phyloP scores from a whole-genome alignment of 306 rosid species.

The Citrullus colocynthis region DNA sequence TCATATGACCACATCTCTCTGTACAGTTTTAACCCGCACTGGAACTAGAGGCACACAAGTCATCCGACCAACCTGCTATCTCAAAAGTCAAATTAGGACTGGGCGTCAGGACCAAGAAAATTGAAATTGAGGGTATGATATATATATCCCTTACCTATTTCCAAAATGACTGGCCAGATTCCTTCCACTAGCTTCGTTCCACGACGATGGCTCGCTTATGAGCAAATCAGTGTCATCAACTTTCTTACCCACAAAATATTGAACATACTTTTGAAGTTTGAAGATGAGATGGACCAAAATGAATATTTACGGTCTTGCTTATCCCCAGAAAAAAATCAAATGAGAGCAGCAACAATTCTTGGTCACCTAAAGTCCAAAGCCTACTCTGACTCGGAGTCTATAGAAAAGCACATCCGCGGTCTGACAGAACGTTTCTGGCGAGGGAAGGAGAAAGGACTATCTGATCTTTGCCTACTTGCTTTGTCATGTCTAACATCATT shows the following conservation, averaged over 20 bases:
- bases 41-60: conserved; percentile 2
- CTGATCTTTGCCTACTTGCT: conserved; percentile 55
- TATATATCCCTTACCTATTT: neutral
- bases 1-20: conserved; percentile 8
- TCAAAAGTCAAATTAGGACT: neutral
- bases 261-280: neutral
- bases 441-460: conserved; percentile 92
- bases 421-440: conserved; percentile 95
- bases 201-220: neutral
- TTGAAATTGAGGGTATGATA: neutral
- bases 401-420: conserved; percentile 52
- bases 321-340: conserved; percentile 9
- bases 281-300: conserved; percentile 10
- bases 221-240: conserved; percentile 3
- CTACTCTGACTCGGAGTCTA: conserved; percentile 89
- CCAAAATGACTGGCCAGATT: conserved; percentile 1
- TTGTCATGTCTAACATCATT: conserved; percentile 63
- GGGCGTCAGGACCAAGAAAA: neutral
- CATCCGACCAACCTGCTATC: conserved; percentile 6
- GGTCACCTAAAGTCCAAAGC: conserved; percentile 4
- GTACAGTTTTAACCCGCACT: conserved; percentile 6
- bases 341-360: conserved; percentile 11
- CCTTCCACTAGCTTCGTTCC: neutral
- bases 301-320: conserved; percentile 3
- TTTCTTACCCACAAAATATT: conserved; percentile 4